Conservation (phyloP, 257 asterid genomes). For the Paulownia fortunei region DNA sequence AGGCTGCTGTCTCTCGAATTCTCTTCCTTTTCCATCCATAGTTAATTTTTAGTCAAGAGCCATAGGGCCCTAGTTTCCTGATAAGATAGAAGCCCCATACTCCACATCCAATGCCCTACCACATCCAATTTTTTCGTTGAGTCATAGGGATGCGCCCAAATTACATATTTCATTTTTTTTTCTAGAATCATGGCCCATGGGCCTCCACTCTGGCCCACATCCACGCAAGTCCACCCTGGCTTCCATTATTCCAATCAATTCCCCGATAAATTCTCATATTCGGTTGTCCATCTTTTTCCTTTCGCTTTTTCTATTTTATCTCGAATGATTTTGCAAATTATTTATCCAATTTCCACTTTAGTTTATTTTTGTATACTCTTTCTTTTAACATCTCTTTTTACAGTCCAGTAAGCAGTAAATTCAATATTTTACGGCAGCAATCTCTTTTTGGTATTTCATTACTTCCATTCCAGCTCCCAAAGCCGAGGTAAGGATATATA, state of each 20-base stretch:
- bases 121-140: neutral
- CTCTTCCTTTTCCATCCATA: neutral
- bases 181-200: neutral
- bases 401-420: neutral
- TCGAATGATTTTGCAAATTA: too few relatives aligned
- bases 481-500: constrained; percentile 23
- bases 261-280: neutral
- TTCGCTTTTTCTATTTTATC: neutral
- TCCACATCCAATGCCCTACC: neutral
- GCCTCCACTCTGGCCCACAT: constrained; percentile 27
- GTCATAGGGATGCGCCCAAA: neutral
- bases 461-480: constrained; percentile 13
- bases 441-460: neutral
- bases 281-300: neutral
- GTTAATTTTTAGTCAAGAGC: neutral
- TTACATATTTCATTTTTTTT: neutral
- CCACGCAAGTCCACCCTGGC: constrained; percentile 36
- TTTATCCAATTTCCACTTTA: neutral
- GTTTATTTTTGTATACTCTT: neutral
- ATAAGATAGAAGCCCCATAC: neutral
- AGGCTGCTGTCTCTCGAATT: neutral
- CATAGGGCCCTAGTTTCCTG: neutral
- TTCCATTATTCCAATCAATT: constrained; percentile 22
- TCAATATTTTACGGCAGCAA: neutral
- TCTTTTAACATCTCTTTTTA: too few relatives aligned